Evolutionary conservation across 1,139 yeast genomes (phyloP), one percentile per base, ranked within the genome.

Genomic region (Taphrina flavorubra): DNA sequence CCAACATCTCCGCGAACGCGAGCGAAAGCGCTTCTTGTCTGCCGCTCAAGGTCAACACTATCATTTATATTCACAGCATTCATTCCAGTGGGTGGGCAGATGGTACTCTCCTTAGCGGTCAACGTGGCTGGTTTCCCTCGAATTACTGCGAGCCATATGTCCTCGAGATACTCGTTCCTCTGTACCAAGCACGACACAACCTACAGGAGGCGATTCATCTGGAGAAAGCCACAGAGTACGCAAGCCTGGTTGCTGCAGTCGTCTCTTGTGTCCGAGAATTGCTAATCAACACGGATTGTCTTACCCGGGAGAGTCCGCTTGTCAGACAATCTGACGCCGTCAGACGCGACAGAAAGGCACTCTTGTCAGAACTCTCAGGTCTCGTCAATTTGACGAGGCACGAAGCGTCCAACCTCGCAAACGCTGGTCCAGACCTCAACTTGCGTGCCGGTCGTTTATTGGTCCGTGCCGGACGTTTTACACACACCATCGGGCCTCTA

Each of bases 1-100:
- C 65, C 34, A 18, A 40, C 20, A 46, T 44, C 14, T 44, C 36
- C 42, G 34, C 61, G n/a, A 25, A 14, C 16, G 31, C 47, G 11
- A 20, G 47, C 49, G 55, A 42, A 16, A 51, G 44, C 36, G 55
- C 61, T 34, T 58, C 53, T 25, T 94, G 98, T 77, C 81, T 94
- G 39, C 87, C 96, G 0, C 92, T 94, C 77, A 86, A 85, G 39
- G 88, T 86, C 74, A 86, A 87, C 71, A 97, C 92, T 74, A 80
- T 91, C 70, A 96, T 94, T 0, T 88, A 91, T 76, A 89, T 94
- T 7, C 97, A 92, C 77, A 86, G 92, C 10, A 86, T 92, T 40
- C 98, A 94, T 77, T 87, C 89, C 68, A 88, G 97, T 18, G 99
- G 98, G 1, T 94, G 99, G 99, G 97, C 97, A 70, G 98, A 94